Conservation (phyloP, 1,139 yeast species). For the Suhomyces atakaporum region DNA sequence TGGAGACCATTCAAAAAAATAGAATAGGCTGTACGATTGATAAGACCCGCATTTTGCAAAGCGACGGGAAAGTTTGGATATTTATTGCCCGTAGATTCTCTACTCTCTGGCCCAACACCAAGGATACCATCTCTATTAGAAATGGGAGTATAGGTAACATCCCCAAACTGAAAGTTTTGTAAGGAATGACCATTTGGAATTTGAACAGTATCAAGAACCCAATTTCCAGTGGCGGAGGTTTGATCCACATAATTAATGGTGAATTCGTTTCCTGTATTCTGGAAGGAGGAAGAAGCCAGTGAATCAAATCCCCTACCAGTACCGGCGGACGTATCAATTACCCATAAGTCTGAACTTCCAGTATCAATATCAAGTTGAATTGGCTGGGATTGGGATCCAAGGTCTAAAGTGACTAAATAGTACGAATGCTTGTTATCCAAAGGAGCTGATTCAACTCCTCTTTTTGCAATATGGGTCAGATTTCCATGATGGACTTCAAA, state of each 20-base stretch:
- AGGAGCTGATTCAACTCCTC: not conserved
- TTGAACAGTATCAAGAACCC: conserved; percentile 20
- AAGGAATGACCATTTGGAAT: conserved; percentile 16
- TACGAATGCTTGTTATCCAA: conserved; percentile 3
- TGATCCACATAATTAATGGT: conserved; percentile 20
- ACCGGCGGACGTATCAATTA: conserved; percentile 2
- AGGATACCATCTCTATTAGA: conserved; percentile 20
- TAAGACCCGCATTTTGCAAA: conserved; percentile 23
- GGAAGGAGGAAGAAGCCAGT: conserved; percentile 10
- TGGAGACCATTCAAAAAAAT: conserved; percentile 19
- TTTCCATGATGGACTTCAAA: not conserved
- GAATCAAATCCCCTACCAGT: conserved; percentile 15
- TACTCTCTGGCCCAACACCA: conserved; percentile 15
- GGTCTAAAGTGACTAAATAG: conserved; percentile 8
- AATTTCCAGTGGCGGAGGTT: conserved; percentile 18
- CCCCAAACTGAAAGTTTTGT: conserved; percentile 26
- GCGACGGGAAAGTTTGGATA: conserved; percentile 26
- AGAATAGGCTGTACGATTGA: conserved; percentile 24
- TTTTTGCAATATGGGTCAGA: not conserved
- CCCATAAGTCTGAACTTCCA: conserved; percentile 26
- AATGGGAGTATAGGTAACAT: conserved; percentile 22
- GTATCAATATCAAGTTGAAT: conserved; percentile 21
- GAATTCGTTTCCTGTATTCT: conserved; percentile 12
- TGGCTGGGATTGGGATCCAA: conserved; percentile 15
- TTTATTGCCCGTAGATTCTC: not conserved